A percentile compares a stretch with the other conserved stretches of the same genome.
Conservation (phyloP, 108 stramenopile genomes). For the Stephanodiscus triporus region DNA sequence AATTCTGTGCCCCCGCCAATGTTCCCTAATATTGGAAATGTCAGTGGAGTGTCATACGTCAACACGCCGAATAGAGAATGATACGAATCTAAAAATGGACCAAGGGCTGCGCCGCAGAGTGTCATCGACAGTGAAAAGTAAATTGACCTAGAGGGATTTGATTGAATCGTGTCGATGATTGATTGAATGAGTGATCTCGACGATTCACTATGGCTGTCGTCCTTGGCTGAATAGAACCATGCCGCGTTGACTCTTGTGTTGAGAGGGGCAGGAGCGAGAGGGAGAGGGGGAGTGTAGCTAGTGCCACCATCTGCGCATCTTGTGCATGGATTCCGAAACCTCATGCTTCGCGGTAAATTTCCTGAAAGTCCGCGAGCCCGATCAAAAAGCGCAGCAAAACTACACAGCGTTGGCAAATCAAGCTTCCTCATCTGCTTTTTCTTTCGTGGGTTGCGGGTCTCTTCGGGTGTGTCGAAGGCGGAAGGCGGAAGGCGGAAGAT, state of each 20-base stretch:
- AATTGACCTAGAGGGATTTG: conserved; percentile 37
- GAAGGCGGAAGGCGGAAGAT: not conserved
- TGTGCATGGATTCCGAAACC: not conserved
- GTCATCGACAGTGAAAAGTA: conserved; percentile 68
- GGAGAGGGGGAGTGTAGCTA: not conserved
- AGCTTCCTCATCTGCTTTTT: not conserved
- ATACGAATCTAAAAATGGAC: conserved; percentile 88
- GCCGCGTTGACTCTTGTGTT: not conserved
- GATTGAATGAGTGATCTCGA: conserved; percentile 16
- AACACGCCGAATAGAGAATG: conserved; percentile 83
- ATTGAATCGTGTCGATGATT: conserved; percentile 12
- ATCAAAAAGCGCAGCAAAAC: not conserved
- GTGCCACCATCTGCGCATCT: not conserved
- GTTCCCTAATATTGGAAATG: conserved; percentile 52
- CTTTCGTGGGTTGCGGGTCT: not conserved
- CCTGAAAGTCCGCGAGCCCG: conserved; percentile 3
- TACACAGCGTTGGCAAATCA: not conserved
- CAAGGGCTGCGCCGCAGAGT: conserved; percentile 71
- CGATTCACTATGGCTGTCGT: conserved; percentile 7
- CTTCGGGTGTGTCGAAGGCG: not conserved
- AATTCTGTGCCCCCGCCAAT: conserved; percentile 52
- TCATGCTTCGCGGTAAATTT: not conserved
- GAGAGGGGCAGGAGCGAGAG: not conserved
- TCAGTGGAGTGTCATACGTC: conserved; percentile 74
- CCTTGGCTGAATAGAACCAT: conserved; percentile 1